A percentile compares a stretch with the other conserved stretches of the same genome.
Evolutionary conservation across 2,329 filamentous ascomycete species (phyloP).

Genomic region (Sordariomycetes sp.): DNA sequence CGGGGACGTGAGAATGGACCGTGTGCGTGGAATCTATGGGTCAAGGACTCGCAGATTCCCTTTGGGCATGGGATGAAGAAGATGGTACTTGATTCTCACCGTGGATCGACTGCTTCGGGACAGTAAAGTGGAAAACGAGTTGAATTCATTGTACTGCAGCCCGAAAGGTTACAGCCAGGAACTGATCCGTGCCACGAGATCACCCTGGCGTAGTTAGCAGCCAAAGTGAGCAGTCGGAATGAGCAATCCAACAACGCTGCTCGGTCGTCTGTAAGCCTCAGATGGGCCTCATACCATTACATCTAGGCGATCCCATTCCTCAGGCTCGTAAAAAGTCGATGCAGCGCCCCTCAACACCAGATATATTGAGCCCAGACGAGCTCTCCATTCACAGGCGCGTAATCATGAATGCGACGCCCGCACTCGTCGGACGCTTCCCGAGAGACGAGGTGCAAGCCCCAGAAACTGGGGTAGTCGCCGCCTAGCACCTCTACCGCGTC

Average conservation of each 20-base stretch:
- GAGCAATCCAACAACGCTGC: too few species aligned
- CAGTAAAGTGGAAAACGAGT: background rate
- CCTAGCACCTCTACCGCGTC: background rate
- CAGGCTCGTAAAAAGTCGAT: too few species aligned
- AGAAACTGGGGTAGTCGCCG: background rate
- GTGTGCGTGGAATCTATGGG: background rate
- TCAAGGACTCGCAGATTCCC: background rate
- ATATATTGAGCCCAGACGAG: background rate
- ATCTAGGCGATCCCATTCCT: too few species aligned
- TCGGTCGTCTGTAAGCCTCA: too few species aligned
- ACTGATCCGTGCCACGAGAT: too few species aligned
- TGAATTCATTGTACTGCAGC: background rate
- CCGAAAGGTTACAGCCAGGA: too few species aligned
- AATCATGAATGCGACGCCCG: background rate
- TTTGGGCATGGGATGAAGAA: background rate
- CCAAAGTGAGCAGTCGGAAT: too few species aligned
- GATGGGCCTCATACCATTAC: too few species aligned
- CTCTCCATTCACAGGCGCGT: background rate
- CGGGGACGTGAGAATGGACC: background rate
- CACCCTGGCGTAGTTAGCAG: too few species aligned
- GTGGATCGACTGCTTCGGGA: too few species aligned
- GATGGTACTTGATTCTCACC: too few species aligned
- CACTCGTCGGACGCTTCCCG: background rate
- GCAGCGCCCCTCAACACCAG: too few species aligned
- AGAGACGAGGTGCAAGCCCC: background rate